Evolutionary conservation across 23 red algal species (phyloP), one percentile per base, ranked within the genome.

Genomic region (Gracilaria domingensis): DNA sequence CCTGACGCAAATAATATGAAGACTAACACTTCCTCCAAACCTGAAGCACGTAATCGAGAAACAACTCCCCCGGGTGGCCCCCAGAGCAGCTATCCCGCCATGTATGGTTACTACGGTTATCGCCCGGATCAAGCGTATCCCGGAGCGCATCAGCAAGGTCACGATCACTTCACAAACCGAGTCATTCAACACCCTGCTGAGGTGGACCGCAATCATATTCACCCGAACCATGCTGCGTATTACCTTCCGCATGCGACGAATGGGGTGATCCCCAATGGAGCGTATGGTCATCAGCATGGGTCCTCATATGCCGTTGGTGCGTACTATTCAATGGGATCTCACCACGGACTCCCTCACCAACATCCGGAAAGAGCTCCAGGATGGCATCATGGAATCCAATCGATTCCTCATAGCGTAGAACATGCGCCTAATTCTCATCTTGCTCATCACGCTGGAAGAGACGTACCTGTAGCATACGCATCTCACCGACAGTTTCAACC

Each of bases 91-190:
- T 60, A 85, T 25, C 65, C 64, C 3, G 25, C 84, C 25, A 75
- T 77, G 84, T 75, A 75, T 32, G 44, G 39, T 18, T 87, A 87
- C 47, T 87, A 87, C 35, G 66, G 66, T 18, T 87, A 77, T 32
- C 50, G 67, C 38, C 64, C 44, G 30, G 64, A 58, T 32, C 84
- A 73, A 40, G 44, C 50, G 40, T 87, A 75, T 45, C 84, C 84
- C 0, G 32, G n/a, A 23, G 28, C 42, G 23, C 36, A 44, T 39
- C 50, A 37, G 8, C 67, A 73, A 21, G 84, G 84, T 26, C 84
- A 71, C 66, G 40, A 57, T 44, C 35, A 34, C 44, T 50, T 58
- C 4, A 18, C 66, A 53, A n/a, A 37, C 18, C 84, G 67, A 58
- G 37, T 82, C 37, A 13, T 75, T 39, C 62, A 71, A 38, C 84